Base-by-base conservation (phyloP, 495 filamentous ascomycete species). In the Platismatia glauca region DNA sequence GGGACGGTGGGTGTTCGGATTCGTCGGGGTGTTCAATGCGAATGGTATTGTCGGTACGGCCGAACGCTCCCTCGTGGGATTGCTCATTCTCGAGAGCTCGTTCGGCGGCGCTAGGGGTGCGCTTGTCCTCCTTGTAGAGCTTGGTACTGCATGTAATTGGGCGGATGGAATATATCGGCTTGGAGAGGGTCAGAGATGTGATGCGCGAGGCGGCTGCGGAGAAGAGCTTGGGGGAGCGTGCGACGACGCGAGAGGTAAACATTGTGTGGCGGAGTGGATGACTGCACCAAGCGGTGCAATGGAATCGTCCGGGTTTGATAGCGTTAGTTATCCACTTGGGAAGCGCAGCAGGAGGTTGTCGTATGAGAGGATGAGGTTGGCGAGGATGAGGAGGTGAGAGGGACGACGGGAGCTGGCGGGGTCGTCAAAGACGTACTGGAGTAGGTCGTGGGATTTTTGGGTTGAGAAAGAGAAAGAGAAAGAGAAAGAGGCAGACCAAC, bases 1-100 rank as follows among this genome's bases (percentile, higher is more conserved):
- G 72, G 41, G 82, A 84, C 8, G 80, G 73, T 6, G 90, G 90
- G 64, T 91, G 79, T 55, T 87, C 77, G 16, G 75, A 73, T 65
- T 89, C 86, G 46, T 83, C 82, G 7, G 90, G 91, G 71, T 92
- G 90, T 70, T 87, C 80, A 64, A 94, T 85, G 43, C 82, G 78
- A 55, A 95, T 84, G 61, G 76, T 81, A 46, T 90, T 81, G 67
- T 94, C 88, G 35, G 90, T 95, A 66, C 89, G 85, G 33, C 91
- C 89, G 71, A 85, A 88, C 35, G 70, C 70, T 55, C 79, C 79
- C 64, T 79, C 78, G 33, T 74, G 69, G 3, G 71, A 66, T 5
- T 61, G n/a, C 15, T 67, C 64, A 35, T 43, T 60, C 20, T 67
- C 58, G 13, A 65, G 57, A 34, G 59, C 63, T 20, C 58, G 53